phyloP scores from a whole-genome alignment of 2,329 filamentous ascomycete species.

The Aspergillus neotritici region DNA sequence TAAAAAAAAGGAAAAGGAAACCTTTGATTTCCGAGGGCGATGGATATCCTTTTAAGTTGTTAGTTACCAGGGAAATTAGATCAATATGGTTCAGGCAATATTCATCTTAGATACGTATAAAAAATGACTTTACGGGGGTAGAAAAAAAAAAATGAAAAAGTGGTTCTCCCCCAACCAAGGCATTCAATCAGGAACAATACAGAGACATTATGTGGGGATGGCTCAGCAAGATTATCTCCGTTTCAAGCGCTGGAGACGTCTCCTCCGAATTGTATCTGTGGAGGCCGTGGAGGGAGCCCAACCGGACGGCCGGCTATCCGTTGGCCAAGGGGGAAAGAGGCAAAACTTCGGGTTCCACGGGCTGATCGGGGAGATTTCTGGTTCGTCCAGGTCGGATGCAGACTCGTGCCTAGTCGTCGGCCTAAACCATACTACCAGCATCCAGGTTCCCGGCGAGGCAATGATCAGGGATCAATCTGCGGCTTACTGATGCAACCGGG shows the following conservation, averaged over 20 bases:
- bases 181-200: conserved; percentile 3
- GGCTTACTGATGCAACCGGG: no score
- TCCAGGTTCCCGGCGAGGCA: conserved; percentile 5
- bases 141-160: conserved; percentile 2
- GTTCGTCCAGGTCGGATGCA: conserved; percentile 1
- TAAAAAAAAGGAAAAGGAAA: no score
- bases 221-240: background rate
- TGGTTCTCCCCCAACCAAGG: no score
- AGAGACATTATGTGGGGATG: conserved; percentile 15
- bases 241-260: conserved; percentile 1
- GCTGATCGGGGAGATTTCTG: conserved; percentile 6
- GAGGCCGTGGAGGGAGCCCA: conserved; percentile 13
- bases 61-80: no score
- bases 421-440: conserved; percentile 3
- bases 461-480: no score
- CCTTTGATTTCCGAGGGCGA: conserved; percentile 6
- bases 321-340: conserved; percentile 10
- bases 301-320: conserved; percentile 14
- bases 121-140: background rate
- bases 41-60: conserved; percentile 1
- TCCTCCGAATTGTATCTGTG: conserved; percentile 1
- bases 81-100: no score
- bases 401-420: background rate
- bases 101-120: background rate
- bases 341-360: conserved; percentile 13